Evolutionary conservation across 169 alveolate genomes (phyloP).

Genomic region (Plasmodium inui): DNA sequence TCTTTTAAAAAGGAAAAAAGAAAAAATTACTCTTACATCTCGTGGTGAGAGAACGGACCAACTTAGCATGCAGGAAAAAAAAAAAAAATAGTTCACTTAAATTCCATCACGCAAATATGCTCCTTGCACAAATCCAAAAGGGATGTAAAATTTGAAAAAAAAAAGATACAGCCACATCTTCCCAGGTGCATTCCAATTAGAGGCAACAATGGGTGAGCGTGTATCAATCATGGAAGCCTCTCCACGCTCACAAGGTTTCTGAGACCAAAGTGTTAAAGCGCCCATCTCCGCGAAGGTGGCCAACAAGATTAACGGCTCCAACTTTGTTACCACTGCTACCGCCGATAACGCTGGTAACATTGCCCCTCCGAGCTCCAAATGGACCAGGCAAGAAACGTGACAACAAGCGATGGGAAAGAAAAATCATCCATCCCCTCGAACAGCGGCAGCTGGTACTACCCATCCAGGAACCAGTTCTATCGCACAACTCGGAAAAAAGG

Average conservation of each 20-base stretch:
- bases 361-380: not conserved
- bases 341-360: not conserved
- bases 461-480: conserved; percentile 85
- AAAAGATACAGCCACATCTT: not conserved
- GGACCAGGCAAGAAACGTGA: not conserved
- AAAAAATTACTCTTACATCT: not conserved
- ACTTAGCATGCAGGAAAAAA: not conserved
- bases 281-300: not conserved
- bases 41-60: not conserved
- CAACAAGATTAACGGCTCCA: not conserved
- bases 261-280: not conserved
- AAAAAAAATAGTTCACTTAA: not conserved
- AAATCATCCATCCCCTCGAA: conserved; percentile 82
- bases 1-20: not conserved
- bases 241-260: not conserved
- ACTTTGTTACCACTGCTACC: not conserved
- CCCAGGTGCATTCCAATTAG: not conserved
- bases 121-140: not conserved
- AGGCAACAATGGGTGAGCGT: not conserved
- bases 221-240: not conserved
- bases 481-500: conserved; percentile 82
- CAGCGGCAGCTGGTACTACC: conserved; percentile 82
- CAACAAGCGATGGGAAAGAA: conserved; percentile 41
- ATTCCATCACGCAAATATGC: not conserved
- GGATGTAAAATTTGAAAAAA: not conserved